Conservation (phyloP, 2,329 filamentous ascomycete genomes). For the Ascochyta viciae-villosae region DNA sequence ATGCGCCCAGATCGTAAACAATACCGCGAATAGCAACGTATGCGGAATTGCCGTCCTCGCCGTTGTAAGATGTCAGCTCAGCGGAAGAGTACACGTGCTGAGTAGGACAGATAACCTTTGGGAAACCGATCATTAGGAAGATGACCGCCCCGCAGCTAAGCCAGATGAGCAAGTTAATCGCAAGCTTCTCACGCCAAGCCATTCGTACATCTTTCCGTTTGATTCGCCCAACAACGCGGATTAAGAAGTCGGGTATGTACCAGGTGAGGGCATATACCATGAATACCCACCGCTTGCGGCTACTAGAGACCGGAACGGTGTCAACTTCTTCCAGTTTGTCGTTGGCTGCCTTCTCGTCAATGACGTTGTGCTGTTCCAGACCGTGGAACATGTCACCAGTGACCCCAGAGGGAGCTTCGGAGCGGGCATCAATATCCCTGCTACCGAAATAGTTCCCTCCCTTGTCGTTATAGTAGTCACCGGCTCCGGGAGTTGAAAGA, state of each 20-base stretch:
- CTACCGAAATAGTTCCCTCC: constrained; percentile 82
- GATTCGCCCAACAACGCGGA: constrained; percentile 81
- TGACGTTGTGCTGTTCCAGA: constrained; percentile 88
- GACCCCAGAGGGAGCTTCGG: constrained; percentile 93
- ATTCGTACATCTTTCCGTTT: constrained; percentile 88
- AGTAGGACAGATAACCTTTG: constrained; percentile 84
- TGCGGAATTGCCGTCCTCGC: constrained; percentile 68
- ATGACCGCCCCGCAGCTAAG: constrained; percentile 75
- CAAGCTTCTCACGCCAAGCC: constrained; percentile 96
- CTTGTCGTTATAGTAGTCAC: constrained; percentile 76
- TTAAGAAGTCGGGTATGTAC: constrained; percentile 83
- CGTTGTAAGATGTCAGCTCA: constrained; percentile 78
- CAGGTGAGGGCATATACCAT: constrained; percentile 85
- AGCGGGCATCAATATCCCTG: constrained; percentile 81
- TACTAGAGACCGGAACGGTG: constrained; percentile 76
- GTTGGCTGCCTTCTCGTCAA: constrained; percentile 94
- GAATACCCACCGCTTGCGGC: constrained; percentile 89
- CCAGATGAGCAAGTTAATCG: constrained; percentile 99
- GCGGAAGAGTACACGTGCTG: constrained; percentile 84
- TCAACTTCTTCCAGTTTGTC: constrained; percentile 91
- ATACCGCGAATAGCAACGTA: constrained; percentile 87
- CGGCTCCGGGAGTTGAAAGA: constrained; percentile 62
- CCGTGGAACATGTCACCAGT: constrained; percentile 98
- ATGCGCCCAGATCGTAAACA: constrained; percentile 82
- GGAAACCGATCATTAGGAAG: constrained; percentile 92